Evolutionary conservation across 805 yeast species (phyloP), one percentile per base, ranked within the genome.

Genomic region (Metschnikowia orientalis): DNA sequence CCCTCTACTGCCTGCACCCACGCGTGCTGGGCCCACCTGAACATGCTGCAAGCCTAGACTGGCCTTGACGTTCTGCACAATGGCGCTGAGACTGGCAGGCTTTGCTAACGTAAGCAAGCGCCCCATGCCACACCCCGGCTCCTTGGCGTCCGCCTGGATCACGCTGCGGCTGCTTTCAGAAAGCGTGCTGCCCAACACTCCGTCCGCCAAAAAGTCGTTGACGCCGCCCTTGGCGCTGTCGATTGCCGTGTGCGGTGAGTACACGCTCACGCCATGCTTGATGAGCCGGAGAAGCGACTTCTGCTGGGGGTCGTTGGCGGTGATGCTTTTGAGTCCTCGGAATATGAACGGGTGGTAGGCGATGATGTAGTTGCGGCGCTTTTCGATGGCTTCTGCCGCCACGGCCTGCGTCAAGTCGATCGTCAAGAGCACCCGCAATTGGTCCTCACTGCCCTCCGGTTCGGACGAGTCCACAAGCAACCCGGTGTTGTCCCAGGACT

Each of bases 311-410:
- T 87, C 82, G 2, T 47, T 32, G 2, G 57, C 50, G 3, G 79
- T 71, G 37, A 92, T 72, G 8, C 77, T 61, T 56, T 89, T 92
- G 58, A 92, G 73, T 1, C 95, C 95, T 15, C 83, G 67, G 70
- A 92, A 92, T 25, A 92, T 86, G 54, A 92, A 89, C 1, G 99
- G 99, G 55, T 92, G 71, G 56, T 92, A 92, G 0, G 97, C 94
- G 46, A 92, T 57, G 5, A 92, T 67, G 28, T 89, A 47, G 36
- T 75, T 72, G 25, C 77, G 56, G 1, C 73, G 59, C 2, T 63
- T 48, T 1, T 50, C 53, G 14, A 92, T 61, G 1, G 97, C 97
- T 56, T 92, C 98, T 4, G 81, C 80, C 4, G 82, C 89, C 0
- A 92, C 98, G 0, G 76, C 50, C 28, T 75, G 74, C 0, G 97